Evolutionary conservation across 495 filamentous ascomycete species (phyloP).

Genomic region (Neurospora sp.): DNA sequence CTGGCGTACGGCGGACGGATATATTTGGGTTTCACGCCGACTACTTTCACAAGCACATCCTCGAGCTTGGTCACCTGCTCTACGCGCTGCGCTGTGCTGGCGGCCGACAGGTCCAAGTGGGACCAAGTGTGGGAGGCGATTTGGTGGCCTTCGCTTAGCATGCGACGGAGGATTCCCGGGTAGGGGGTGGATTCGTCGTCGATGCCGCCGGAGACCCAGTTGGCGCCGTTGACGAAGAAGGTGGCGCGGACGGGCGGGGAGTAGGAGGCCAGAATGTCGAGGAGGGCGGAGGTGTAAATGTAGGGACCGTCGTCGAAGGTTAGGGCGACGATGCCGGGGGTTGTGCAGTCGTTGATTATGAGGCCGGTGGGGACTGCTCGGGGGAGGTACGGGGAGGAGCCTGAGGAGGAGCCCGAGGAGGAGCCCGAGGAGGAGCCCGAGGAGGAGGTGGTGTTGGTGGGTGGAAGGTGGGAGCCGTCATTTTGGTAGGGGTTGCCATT

Average conservation of each 20-base stretch:
- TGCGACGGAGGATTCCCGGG: slow-evolving; percentile 19
- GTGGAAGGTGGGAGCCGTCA: not conserved
- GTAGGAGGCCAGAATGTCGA: slow-evolving; percentile 18
- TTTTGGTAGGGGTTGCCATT: not conserved
- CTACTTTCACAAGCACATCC: slow-evolving; percentile 13
- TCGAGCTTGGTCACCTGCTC: slow-evolving; percentile 24
- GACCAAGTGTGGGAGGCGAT: slow-evolving; percentile 28
- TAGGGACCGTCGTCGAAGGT: slow-evolving; percentile 40
- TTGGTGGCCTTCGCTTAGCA: slow-evolving; percentile 21
- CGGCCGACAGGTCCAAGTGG: slow-evolving; percentile 24
- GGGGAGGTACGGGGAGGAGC: not conserved
- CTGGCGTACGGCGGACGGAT: slow-evolving; percentile 34
- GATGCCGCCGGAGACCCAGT: slow-evolving; percentile 50
- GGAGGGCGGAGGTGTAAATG: slow-evolving; percentile 17
- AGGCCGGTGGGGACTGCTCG: slow-evolving; percentile 10
- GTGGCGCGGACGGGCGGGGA: slow-evolving; percentile 51
- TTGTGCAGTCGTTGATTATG: slow-evolving; percentile 49
- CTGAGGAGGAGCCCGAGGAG: not conserved
- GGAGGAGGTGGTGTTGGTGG: slow-evolving; percentile 6
- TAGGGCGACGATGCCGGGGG: slow-evolving; percentile 31
- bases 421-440: too few species aligned
- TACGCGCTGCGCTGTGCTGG: slow-evolving; percentile 4
- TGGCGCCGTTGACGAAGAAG: slow-evolving; percentile 65
- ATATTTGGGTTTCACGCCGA: slow-evolving; percentile 32
- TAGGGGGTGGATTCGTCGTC: slow-evolving; percentile 26